phyloP scores from a whole-genome alignment of 768 basidiomycete genomes.

The Fomitopsis pulvina region DNA sequence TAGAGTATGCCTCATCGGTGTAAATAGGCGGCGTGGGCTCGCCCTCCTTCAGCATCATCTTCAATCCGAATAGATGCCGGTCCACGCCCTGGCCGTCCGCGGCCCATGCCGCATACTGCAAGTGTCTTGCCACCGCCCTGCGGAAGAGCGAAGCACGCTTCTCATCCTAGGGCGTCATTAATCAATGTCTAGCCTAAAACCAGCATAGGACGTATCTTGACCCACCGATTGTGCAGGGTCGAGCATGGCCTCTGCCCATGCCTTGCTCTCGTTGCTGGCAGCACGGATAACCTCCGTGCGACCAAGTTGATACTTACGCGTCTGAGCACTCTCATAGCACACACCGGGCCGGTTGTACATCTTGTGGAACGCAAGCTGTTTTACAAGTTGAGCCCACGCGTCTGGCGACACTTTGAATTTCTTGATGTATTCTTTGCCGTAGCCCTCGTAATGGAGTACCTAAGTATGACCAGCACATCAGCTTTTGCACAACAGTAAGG shows the following conservation, averaged over 20 bases:
- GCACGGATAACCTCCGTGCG: constrained; percentile 93
- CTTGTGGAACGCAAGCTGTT: constrained; percentile 94
- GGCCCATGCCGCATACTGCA: constrained; percentile 85
- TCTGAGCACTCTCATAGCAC: constrained; percentile 93
- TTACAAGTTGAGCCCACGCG: constrained; percentile 92
- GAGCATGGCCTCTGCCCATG: constrained; percentile 89
- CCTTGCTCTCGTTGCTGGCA: constrained; percentile 75
- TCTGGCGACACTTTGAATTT: constrained; percentile 80
- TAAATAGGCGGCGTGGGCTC: constrained; percentile 74
- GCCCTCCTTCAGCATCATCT: constrained; percentile 67
- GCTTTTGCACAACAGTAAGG: neutral
- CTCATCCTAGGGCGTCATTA: constrained; percentile 32
- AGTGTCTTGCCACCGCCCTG: constrained; percentile 72
- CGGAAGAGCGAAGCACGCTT: constrained; percentile 64
- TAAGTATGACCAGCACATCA: neutral
- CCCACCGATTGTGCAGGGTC: constrained; percentile 42
- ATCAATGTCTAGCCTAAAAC: neutral
- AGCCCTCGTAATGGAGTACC: constrained; percentile 33
- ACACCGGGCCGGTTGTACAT: constrained; percentile 68
- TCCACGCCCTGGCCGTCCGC: constrained; percentile 94
- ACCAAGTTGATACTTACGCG: constrained; percentile 84
- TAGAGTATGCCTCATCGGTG: constrained; percentile 59
- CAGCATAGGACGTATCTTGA: neutral
- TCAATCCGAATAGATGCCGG: constrained; percentile 91
- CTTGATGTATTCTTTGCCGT: constrained; percentile 87